Conservation (phyloP, 2,329 filamentous ascomycete species). For the Arthroderma sp. region DNA sequence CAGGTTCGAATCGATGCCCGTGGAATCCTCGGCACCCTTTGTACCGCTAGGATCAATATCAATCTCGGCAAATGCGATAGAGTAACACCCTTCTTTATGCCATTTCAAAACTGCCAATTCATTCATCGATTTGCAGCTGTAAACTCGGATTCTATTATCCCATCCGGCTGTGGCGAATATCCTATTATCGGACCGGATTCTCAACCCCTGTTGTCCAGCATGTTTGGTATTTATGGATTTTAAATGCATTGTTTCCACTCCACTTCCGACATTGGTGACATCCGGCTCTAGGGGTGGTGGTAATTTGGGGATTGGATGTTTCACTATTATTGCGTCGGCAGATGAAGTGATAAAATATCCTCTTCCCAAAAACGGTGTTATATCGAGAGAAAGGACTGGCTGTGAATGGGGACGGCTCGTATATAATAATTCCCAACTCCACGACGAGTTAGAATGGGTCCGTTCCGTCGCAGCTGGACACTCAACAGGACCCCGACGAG, state of each 20-base stretch:
- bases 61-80: slow-evolving; percentile 56
- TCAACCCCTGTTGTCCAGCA: slow-evolving; percentile 73
- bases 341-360: slow-evolving; percentile 64
- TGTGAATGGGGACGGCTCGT: slow-evolving; percentile 59
- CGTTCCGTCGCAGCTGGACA: neutral
- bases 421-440: slow-evolving; percentile 48
- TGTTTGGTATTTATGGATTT: slow-evolving; percentile 68
- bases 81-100: slow-evolving; percentile 81
- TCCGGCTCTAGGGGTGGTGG: neutral
- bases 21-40: no score
- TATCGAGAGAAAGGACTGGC: slow-evolving; percentile 63
- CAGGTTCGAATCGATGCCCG: neutral
- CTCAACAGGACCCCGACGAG: slow-evolving; percentile 33
- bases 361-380: slow-evolving; percentile 34
- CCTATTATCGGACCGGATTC: slow-evolving; percentile 64
- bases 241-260: slow-evolving; percentile 35
- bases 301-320: slow-evolving; percentile 52
- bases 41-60: slow-evolving; percentile 17
- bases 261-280: neutral
- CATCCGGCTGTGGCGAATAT: slow-evolving; percentile 87
- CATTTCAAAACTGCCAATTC: slow-evolving; percentile 89
- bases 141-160: slow-evolving; percentile 73
- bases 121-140: slow-evolving; percentile 65
- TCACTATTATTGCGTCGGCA: slow-evolving; percentile 67
- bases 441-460: slow-evolving; percentile 17